phyloP scores from a whole-genome alignment of 441 rosid species.

The Gossypium gossypioides region DNA sequence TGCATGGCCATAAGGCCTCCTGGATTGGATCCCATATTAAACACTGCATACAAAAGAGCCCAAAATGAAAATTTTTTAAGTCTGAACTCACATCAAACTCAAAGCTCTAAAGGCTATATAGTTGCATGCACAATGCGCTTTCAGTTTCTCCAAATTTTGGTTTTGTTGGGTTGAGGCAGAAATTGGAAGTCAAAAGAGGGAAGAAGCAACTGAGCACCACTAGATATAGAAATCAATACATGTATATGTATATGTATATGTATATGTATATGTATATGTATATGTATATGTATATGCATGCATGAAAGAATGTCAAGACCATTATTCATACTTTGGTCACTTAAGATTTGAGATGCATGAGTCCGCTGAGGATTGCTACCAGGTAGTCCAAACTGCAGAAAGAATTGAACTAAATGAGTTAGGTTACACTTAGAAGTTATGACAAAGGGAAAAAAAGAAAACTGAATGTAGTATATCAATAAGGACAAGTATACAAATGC shows the following conservation, averaged over 20 bases:
- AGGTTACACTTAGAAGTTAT: not conserved
- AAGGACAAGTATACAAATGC: not conserved
- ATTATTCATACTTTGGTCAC: slow-evolving; percentile 59
- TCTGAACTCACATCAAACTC: slow-evolving; percentile 1
- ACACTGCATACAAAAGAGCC: slow-evolving; percentile 44
- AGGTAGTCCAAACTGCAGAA: slow-evolving; percentile 61
- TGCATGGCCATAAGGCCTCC: slow-evolving; percentile 57
- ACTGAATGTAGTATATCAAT: not conserved
- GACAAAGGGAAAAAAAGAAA: not conserved
- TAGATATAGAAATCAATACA: not conserved
- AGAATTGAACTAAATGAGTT: not conserved
- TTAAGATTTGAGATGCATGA: slow-evolving; percentile 65
- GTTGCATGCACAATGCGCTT: not conserved
- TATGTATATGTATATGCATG: not conserved
- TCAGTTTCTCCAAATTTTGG: not conserved
- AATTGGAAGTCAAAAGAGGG: not conserved
- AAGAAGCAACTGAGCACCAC: not conserved
- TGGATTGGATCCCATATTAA: slow-evolving; percentile 63
- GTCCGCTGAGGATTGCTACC: slow-evolving; percentile 67
- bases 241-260: too few species aligned
- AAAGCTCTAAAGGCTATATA: not conserved
- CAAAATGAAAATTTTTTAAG: not conserved
- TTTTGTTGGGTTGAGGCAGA: not conserved
- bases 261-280: too few species aligned
- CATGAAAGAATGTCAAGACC: not conserved